phyloP scores from a whole-genome alignment of 2,329 filamentous ascomycete genomes.

The Paramyrothecium sp. region DNA sequence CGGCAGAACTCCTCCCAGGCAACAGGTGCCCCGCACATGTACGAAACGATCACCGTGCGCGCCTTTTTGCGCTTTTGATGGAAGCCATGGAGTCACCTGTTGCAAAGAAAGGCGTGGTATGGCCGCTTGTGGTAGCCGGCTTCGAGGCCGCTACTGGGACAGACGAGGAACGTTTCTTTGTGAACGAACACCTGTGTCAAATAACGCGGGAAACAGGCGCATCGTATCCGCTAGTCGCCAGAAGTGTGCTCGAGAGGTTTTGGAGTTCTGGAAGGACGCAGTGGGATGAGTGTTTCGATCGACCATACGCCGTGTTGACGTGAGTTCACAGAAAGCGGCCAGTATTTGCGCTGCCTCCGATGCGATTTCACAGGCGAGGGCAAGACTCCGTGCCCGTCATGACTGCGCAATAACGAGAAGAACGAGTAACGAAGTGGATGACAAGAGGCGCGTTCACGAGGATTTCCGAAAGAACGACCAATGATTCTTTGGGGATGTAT shows the following conservation, averaged over 20 bases:
- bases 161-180: background rate
- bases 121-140: slow-evolving; percentile 1
- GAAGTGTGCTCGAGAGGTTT: slow-evolving; percentile 1
- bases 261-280: slow-evolving; percentile 5
- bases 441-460: no score
- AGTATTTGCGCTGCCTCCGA: no score
- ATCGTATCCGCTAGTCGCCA: slow-evolving; percentile 2
- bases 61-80: background rate
- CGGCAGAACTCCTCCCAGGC: background rate
- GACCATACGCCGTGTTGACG: background rate
- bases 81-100: background rate
- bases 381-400: no score
- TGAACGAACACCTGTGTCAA: background rate
- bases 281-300: slow-evolving; percentile 10
- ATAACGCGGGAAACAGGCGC: background rate
- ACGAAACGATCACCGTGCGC: background rate
- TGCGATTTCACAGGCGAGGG: no score
- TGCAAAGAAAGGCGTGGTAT: slow-evolving; percentile 1
- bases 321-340: background rate
- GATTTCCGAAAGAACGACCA: no score
- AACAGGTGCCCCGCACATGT: background rate
- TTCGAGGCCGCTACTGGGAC: slow-evolving; percentile 2
- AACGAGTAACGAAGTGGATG: no score
- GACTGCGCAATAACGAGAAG: no score
- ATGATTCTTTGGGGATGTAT: no score